Evolutionary conservation across 768 basidiomycete species (phyloP), one percentile per base, ranked within the genome.

Genomic region (Termitomyces sp.): DNA sequence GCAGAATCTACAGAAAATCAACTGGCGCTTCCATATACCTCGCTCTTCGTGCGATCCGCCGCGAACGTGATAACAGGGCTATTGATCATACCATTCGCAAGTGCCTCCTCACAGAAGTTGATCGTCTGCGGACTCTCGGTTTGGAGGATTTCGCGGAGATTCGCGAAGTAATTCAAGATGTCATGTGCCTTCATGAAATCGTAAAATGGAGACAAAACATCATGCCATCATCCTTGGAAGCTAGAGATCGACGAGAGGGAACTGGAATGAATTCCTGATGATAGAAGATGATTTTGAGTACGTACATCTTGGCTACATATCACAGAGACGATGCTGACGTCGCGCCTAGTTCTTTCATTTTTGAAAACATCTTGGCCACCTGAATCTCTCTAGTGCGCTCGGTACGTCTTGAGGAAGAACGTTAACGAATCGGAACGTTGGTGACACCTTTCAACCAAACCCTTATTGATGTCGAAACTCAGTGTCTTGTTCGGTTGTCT

Each of bases 161-260:
- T 50, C 81, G 85, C 20, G 78, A 83, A 56, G 80, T 84, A 13
- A 70, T 83, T 11, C 82, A 81, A 52, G 88, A 85, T 56, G 71
- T 98, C 3, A 84, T 98, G 74, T 95, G 88, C 58, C 75, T 99
- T 29, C 74, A 83, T 52, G 90, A 99, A 70, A 72, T 95, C 27
- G 73, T 77, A 0, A 76, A 74, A 39, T 94, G 91, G 89, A 79
- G 77, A 61, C 62, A 61, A 32, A 56, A 60, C 3, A 52, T 53
- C 5, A 57, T 70, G 23, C 78, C 79, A 62, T 56, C 61, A 39
- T 67, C 62, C 45, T 65, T 77, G 25, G 54, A 55, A 40, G 54
- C 66, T 46, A 73, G 70, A 60, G 67, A 66, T 53, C 73, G 13
- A 69, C 75, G 36, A 52, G 61, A 16, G 59, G 58, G 2, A 62